phyloP scores from a whole-genome alignment of 2,329 filamentous ascomycete species.

The Aspergillus caelatus region DNA sequence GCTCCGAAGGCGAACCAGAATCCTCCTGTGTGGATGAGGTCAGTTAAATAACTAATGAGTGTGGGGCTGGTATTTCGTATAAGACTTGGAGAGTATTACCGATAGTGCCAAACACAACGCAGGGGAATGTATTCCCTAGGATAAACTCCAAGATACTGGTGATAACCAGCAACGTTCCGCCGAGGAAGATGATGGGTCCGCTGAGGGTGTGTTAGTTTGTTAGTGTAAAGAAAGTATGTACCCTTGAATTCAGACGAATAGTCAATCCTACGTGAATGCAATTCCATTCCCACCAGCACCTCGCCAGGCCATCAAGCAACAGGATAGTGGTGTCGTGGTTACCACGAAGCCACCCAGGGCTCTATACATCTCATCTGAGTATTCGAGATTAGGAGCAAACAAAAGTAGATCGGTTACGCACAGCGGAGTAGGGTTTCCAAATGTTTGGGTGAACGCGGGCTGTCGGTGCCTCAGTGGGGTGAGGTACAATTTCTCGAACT shows the following conservation, averaged over 20 bases:
- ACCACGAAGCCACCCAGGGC: constrained; percentile 31
- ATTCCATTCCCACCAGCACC: constrained; percentile 28
- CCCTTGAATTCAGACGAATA: background rate
- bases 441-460: constrained; percentile 30
- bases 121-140: constrained; percentile 62
- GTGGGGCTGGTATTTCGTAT: no score
- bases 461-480: constrained; percentile 36
- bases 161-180: constrained; percentile 56
- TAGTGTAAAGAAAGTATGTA: no score
- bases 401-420: constrained; percentile 12
- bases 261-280: constrained; percentile 26
- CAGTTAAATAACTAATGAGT: no score
- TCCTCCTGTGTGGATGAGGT: constrained; percentile 27
- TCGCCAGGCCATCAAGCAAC: constrained; percentile 32
- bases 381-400: background rate
- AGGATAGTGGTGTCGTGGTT: constrained; percentile 28
- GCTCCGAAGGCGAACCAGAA: constrained; percentile 63
- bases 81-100: constrained; percentile 28
- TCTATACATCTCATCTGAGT: constrained; percentile 3
- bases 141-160: constrained; percentile 60
- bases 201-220: constrained; percentile 31
- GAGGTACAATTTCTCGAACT: constrained; percentile 41
- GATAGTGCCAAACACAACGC: constrained; percentile 59
- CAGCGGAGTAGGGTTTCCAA: constrained; percentile 40
- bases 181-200: constrained; percentile 55